Evolutionary conservation across 2,329 filamentous ascomycete species (phyloP), one percentile per base, ranked within the genome.

Genomic region (Salinomyces thailandicus): DNA sequence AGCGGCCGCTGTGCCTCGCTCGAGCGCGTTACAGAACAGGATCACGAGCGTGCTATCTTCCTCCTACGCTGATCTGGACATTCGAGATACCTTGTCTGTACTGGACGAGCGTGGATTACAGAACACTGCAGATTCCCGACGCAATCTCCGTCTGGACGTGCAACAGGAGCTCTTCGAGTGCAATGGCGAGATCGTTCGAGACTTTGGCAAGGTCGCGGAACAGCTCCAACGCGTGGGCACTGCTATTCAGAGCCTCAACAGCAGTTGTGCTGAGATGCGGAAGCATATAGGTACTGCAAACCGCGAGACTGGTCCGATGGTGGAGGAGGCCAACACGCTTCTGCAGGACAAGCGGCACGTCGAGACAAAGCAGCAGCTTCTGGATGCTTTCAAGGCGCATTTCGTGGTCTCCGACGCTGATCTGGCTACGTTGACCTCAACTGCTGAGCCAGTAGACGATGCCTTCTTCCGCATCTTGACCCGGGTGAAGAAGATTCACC

Each of bases 151-250:
- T 12, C 62, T 93, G 1, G 79, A 93, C 55, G 71, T 93, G 1
- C 86, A 96, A 57, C 89, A 82, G 58, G 87, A 96, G 55, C 83
- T 95, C 24, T 87, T 96, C 38, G 77, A 89, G 46, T 86, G 82
- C 62, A 95, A 96, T 74, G 86, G 83, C 33, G 77, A 85, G 46
- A 83, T 96, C 45, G 77, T 96, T 40, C 70, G 75, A 36, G 85
- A 94, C 55, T 96, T 96, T 62, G 85, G 86, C 22, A 73, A 78
- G 37, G 85, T 98, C 46, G 85, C 87, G 18, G 84, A 93, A 79
- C 89, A 95, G 85, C 67, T 96, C 35, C 77, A 77, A 52, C 79
- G 82, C 5, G 91, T 96, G 46, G 86, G 86, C 15, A 66, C 69
- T 14, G 85, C 83, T 4, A 80, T 98, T 39, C 72, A 74, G 31